Evolutionary conservation across 768 basidiomycete species (phyloP), one percentile per base, ranked within the genome.

Genomic region (Amanita pseudoporphyria): DNA sequence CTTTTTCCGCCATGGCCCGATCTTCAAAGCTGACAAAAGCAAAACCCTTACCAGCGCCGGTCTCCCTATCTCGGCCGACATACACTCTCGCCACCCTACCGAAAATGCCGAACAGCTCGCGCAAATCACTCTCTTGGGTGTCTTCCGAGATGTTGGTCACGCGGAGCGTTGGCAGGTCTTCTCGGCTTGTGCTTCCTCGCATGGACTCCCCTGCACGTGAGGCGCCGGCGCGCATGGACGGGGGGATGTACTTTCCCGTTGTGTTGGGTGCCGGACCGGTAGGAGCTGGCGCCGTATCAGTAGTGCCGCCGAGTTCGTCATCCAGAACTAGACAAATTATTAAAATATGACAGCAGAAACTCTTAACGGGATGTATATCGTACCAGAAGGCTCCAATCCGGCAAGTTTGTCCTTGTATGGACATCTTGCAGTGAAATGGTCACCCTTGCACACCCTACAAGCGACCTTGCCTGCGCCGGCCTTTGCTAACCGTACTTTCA

Each of bases 361-460:
- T 22, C 9, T 9, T 6, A 32, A 19, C 14, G 32, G 26, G 63
- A 7, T 28, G 7, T 7, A 7, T 28, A 28, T 3, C 71, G 47
- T 58, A 76, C 82, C 82, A 4, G 70, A 67, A 10, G 71, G 72
- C 45, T 82, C 87, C 42, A 92, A 71, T 3, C 80, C 86, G 9
- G 82, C 84, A 12, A 99, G 77, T 7, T 87, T 86, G 59, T 97
- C 93, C 69, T 93, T 96, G 77, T 93, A 94, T 5, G 96, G 96
- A 76, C 96, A 98, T 66, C 94, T 93, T 54, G 93, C 87, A 12
- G 96, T 99, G 67, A 94, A 98, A 71, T 98, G 96, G 55, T 87
- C 87, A 46, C 95, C 96, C 63, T 95, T 90, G 71, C 96, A 98
- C 49, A 96, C 70, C 55, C 96, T 78, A 76, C 96, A 99, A 38